phyloP scores from a whole-genome alignment of 2,329 filamentous ascomycete species.

The Arthrobotrys musiformis region DNA sequence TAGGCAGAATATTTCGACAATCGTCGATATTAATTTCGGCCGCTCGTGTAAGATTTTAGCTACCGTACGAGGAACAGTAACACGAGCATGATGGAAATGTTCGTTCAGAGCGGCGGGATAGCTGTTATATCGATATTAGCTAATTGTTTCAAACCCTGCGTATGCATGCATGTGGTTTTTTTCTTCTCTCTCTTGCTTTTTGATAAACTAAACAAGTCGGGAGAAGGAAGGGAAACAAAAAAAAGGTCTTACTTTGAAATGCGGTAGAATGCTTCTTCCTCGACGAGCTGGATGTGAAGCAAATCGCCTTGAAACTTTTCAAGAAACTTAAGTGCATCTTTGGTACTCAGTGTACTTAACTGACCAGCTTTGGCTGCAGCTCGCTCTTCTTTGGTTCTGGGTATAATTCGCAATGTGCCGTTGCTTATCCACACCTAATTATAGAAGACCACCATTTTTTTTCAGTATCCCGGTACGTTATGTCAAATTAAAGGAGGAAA shows the following conservation, averaged over 20 bases:
- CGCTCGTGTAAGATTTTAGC: conserved; percentile 80
- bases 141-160: conserved; percentile 3
- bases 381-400: conserved; percentile 64
- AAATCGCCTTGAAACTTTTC: conserved; percentile 67
- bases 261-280: conserved; percentile 90
- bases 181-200: not conserved
- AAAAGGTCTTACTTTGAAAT: conserved; percentile 63
- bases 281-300: conserved; percentile 77
- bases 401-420: conserved; percentile 79
- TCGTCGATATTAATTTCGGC: conserved; percentile 80
- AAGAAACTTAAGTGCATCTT: conserved; percentile 74
- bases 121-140: conserved; percentile 22
- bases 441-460: not conserved
- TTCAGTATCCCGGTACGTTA: not conserved
- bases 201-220: not conserved
- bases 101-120: conserved; percentile 75
- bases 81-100: conserved; percentile 78
- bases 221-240: not conserved
- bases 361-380: conserved; percentile 47
- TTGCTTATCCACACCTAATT: conserved; percentile 81
- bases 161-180: not conserved
- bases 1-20: conserved; percentile 90
- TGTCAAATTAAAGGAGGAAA: not conserved
- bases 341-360: conserved; percentile 69
- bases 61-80: conserved; percentile 81